Evolutionary conservation across 2,329 filamentous ascomycete genomes (phyloP).

Genomic region (Exophiala lecanii-corni): DNA sequence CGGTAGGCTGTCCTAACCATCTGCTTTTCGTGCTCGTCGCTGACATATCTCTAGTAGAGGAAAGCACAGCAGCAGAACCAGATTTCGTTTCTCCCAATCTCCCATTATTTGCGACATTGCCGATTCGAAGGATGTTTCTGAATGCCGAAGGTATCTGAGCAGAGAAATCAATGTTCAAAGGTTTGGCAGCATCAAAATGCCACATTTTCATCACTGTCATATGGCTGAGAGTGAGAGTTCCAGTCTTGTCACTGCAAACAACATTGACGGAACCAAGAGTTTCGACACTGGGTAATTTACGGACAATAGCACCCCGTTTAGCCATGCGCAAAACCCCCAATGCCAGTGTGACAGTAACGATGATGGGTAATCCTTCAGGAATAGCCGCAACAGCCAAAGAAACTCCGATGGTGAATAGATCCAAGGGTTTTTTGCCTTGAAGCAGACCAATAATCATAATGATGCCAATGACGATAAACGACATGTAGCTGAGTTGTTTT

Average conservation of each 20-base stretch:
- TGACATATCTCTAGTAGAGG: slow-evolving; percentile 65
- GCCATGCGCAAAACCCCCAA: slow-evolving; percentile 96
- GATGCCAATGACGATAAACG: slow-evolving; percentile 86
- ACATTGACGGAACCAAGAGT: slow-evolving; percentile 98
- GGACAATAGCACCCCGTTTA: slow-evolving; percentile 87
- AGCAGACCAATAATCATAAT: slow-evolving; percentile 88
- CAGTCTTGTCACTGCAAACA: slow-evolving; percentile 98
- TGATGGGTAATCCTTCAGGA: slow-evolving; percentile 93
- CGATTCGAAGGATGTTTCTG: slow-evolving; percentile 77
- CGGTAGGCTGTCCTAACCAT: slow-evolving; percentile 95
- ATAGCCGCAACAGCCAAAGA: slow-evolving; percentile 96
- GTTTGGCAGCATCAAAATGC: slow-evolving; percentile 69
- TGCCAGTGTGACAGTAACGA: slow-evolving; percentile 93
- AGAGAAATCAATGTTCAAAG: slow-evolving; percentile 55
- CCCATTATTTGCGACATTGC: slow-evolving; percentile 94
- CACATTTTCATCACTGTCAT: slow-evolving; percentile 98
- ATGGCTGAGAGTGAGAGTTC: slow-evolving; percentile 93
- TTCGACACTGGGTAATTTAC: slow-evolving; percentile 92
- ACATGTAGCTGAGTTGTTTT: slow-evolving; percentile 93
- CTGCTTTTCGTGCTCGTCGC: slow-evolving; percentile 69
- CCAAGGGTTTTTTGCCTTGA: slow-evolving; percentile 81
- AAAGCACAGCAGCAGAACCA: slow-evolving; percentile 76
- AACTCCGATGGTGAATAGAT: slow-evolving; percentile 97
- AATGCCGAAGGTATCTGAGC: slow-evolving; percentile 65
- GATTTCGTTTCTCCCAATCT: slow-evolving; percentile 69